These are phyloP conservation scores for Rosa persica DNA, from an alignment of 306 rosid genomes.

Conservation along the genomic window DNA sequence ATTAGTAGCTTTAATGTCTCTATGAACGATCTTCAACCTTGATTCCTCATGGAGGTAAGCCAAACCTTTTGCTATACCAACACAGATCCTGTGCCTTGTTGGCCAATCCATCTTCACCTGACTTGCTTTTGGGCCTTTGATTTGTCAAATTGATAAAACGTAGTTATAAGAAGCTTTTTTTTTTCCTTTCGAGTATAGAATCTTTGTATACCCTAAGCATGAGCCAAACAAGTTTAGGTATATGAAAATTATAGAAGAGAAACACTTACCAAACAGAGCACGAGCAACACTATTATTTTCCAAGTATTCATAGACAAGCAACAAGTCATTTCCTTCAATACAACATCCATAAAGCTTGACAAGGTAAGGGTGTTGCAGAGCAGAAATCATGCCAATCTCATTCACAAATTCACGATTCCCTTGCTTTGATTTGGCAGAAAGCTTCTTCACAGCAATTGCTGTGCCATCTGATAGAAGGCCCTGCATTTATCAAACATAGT, in stretches of 20 bases:
- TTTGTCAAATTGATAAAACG: too few species aligned
- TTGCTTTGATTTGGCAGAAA: slow-evolving; percentile 42
- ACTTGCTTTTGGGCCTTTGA: slow-evolving; percentile 11
- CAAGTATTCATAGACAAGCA: slow-evolving; percentile 37
- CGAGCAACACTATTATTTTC: slow-evolving; percentile 32
- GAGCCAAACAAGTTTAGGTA: too few species aligned
- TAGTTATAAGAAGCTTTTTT: not conserved
- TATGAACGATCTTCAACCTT: slow-evolving; percentile 54
- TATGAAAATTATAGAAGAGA: too few species aligned
- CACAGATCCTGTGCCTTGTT: slow-evolving; percentile 59
- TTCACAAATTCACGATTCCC: slow-evolving; percentile 40
- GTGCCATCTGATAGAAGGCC: slow-evolving; percentile 28
- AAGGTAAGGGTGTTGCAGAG: slow-evolving; percentile 26
- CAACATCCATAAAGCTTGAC: slow-evolving; percentile 33
- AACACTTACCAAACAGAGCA: slow-evolving; percentile 31
- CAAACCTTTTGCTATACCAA: slow-evolving; percentile 69
- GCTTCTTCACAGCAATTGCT: slow-evolving; percentile 33
- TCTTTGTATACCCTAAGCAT: too few species aligned
- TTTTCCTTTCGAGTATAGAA: not conserved
- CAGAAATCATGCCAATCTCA: slow-evolving; percentile 45
- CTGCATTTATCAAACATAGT: slow-evolving; percentile 17
- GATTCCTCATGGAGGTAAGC: slow-evolving; percentile 84
- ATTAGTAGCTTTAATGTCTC: too few species aligned
- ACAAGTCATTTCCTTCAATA: slow-evolving; percentile 34
- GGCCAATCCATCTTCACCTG: slow-evolving; percentile 53